phyloP scores from a whole-genome alignment of 768 basidiomycete species.

The Clathrus columnatus region DNA sequence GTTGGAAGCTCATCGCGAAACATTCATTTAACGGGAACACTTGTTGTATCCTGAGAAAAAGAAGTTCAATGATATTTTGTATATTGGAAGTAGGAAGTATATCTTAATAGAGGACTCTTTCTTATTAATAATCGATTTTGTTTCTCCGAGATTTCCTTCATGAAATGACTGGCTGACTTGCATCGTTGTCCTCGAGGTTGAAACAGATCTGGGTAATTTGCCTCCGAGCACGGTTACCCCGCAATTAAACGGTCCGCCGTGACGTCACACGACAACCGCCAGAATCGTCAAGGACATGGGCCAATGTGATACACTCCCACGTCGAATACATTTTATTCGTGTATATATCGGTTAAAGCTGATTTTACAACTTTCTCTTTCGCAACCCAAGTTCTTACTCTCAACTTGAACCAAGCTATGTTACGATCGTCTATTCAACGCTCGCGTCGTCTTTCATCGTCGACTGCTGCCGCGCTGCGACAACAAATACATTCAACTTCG shows the following conservation, averaged over 20 bases:
- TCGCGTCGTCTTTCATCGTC: too few relatives aligned
- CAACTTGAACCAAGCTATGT: not conserved
- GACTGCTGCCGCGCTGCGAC: too few relatives aligned
- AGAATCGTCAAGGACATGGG: not conserved
- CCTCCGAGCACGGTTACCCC: not conserved
- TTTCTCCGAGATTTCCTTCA: not conserved
- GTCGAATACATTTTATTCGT: not conserved
- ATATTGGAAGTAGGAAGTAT: too few relatives aligned
- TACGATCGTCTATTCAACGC: not conserved
- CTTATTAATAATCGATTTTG: not conserved
- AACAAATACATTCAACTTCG: not conserved
- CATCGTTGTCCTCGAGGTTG: not conserved
- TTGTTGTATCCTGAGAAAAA: not conserved
- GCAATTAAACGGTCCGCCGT: not conserved
- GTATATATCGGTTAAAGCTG: not conserved
- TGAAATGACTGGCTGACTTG: too few relatives aligned
- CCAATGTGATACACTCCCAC: not conserved
- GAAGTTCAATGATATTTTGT: not conserved
- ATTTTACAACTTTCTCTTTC: not conserved
- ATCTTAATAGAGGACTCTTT: not conserved
- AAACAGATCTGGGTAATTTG: not conserved
- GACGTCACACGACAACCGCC: not conserved
- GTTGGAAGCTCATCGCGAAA: conserved; percentile 34
- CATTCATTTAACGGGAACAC: conserved; percentile 6
- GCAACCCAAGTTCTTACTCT: not conserved